Conservation (phyloP, 345 rosid genomes). For the Eucalyptus regnans region DNA sequence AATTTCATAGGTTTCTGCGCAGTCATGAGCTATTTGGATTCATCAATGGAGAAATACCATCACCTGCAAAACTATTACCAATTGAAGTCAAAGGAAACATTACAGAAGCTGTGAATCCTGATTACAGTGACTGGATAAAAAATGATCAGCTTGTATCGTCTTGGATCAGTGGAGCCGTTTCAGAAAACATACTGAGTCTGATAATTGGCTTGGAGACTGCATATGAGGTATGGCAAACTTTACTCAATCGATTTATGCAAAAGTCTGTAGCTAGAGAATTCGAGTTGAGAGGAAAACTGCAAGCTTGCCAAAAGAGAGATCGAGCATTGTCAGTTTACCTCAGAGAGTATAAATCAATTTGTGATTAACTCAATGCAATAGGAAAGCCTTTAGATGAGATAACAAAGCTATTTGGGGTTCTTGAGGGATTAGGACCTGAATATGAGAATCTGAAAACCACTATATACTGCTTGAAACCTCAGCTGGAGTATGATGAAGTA, state of each 20-base stretch:
- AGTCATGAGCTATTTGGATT: background rate
- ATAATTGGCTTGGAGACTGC: background rate
- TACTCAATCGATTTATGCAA: background rate
- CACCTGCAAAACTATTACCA: too few species aligned
- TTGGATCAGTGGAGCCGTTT: background rate
- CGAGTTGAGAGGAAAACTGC: background rate
- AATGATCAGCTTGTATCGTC: background rate
- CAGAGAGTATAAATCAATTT: fast-evolving
- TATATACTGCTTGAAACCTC: background rate
- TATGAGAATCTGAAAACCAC: background rate
- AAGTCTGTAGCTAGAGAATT: background rate
- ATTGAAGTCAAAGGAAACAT: background rate
- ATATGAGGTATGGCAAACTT: background rate
- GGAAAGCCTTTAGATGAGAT: background rate
- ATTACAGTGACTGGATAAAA: fast-evolving
- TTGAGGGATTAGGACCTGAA: fast-evolving
- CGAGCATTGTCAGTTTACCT: background rate
- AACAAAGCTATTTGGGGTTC: background rate
- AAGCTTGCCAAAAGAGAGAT: background rate
- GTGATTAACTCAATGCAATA: background rate
- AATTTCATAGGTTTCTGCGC: slow-evolving; percentile 1
- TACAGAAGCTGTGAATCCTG: fast-evolving
- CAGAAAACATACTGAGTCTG: background rate
- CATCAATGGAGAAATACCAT: fast-evolving
- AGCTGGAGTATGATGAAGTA: background rate